These are phyloP conservation scores for Betula pendula DNA, from an alignment of 306 rosid genomes.

Conservation along the genomic window DNA sequence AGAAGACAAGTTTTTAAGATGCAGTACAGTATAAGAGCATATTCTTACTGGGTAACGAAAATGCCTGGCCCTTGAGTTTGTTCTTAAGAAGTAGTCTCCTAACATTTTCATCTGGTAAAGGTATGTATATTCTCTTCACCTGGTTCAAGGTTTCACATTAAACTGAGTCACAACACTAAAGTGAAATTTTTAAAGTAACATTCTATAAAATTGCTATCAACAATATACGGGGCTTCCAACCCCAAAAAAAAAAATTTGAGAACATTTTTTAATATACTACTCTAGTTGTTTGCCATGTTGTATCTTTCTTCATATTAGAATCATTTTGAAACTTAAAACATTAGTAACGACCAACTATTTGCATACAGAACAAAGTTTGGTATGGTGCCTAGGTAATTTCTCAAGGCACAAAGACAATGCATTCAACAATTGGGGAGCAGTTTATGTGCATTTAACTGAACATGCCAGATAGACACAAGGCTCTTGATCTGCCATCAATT, in stretches of 20 bases:
- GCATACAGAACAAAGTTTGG: not conserved
- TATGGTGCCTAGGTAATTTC: not conserved
- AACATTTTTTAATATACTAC: not conserved
- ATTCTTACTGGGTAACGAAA: conserved; percentile 84
- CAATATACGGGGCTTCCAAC: conserved; percentile 7
- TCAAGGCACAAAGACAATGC: not conserved
- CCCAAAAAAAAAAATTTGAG: not conserved
- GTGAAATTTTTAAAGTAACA: conserved; percentile 5
- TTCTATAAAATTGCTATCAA: not conserved
- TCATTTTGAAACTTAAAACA: not conserved
- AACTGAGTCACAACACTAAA: conserved; percentile 19
- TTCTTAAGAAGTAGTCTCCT: conserved; percentile 70
- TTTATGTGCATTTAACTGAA: conserved; percentile 3
- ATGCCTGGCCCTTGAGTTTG: conserved; percentile 96
- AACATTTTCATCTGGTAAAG: conserved; percentile 79
- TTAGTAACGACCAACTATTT: not conserved
- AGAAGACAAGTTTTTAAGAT: conserved; percentile 11
- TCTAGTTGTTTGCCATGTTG: not conserved
- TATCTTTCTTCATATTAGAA: not conserved
- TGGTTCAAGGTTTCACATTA: conserved; percentile 36
- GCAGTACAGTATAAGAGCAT: conserved; percentile 19
- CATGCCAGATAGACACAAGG: no score
- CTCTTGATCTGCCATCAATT: no score
- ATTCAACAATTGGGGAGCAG: not conserved
- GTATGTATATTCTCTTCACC: conserved; percentile 94